phyloP scores from a whole-genome alignment of 352 stramenopile genomes.

The Phytophthora pinifolia region DNA sequence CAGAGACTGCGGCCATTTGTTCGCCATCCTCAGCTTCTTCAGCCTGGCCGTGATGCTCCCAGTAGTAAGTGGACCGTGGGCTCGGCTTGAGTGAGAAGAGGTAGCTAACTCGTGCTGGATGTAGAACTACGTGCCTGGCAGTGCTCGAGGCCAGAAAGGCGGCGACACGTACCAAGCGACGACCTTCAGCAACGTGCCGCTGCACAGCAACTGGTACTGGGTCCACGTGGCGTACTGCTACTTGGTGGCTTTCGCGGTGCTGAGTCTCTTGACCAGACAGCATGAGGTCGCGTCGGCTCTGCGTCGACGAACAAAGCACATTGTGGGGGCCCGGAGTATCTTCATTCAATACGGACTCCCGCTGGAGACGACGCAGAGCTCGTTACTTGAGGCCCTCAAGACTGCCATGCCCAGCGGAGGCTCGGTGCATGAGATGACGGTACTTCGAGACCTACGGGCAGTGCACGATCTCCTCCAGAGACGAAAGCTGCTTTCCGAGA shows the following conservation, averaged over 20 bases:
- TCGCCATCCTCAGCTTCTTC: constrained; percentile 62
- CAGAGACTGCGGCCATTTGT: constrained; percentile 62
- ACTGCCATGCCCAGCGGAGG: constrained; percentile 40
- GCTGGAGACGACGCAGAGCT: constrained; percentile 44
- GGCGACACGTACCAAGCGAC: constrained; percentile 68
- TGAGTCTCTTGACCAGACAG: constrained; percentile 55
- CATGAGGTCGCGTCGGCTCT: constrained; percentile 49
- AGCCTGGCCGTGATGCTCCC: constrained; percentile 70
- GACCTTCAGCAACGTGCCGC: constrained; percentile 82
- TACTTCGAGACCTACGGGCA: constrained; percentile 60
- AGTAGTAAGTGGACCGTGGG: constrained; percentile 43
- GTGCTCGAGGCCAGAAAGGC: constrained; percentile 30
- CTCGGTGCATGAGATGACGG: constrained; percentile 58
- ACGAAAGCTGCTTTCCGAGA: constrained; percentile 41
- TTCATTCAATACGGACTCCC: constrained; percentile 69
- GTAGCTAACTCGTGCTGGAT: constrained; percentile 2
- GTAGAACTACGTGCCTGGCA: constrained; percentile 75
- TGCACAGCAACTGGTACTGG: constrained; percentile 82
- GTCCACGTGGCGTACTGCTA: constrained; percentile 79
- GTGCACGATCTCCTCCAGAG: constrained; percentile 63
- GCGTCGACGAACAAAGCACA: constrained; percentile 55
- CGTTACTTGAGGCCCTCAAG: constrained; percentile 38
- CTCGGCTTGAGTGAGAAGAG: background rate
- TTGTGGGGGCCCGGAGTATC: constrained; percentile 68
- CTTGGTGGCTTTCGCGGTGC: constrained; percentile 51